These are phyloP conservation scores for Talaromyces sp. DNA, from an alignment of 2,329 filamentous ascomycete genomes.

Conservation along the genomic window DNA sequence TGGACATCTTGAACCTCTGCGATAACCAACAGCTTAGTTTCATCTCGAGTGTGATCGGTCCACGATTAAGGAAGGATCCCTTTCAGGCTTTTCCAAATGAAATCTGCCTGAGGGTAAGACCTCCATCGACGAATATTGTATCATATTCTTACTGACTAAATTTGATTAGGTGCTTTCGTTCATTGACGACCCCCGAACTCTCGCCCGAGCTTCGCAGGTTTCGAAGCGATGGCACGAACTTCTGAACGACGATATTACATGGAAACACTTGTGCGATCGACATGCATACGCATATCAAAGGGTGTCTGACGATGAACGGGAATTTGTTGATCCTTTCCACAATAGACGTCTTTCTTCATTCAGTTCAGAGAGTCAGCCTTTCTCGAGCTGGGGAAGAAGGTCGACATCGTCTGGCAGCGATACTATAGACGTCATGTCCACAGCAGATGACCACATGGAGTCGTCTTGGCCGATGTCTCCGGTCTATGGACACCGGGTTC, in stretches of 20 bases:
- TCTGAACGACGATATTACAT: slow-evolving; percentile 92
- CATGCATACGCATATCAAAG: slow-evolving; percentile 85
- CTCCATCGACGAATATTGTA: neutral
- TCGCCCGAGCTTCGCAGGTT: slow-evolving; percentile 92
- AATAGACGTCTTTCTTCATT: slow-evolving; percentile 18
- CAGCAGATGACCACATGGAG: slow-evolving; percentile 24
- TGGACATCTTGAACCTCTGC: slow-evolving; percentile 87
- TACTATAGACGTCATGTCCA: slow-evolving; percentile 44
- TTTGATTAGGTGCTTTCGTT: slow-evolving; percentile 78
- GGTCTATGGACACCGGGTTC: slow-evolving; percentile 49
- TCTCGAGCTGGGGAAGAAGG: slow-evolving; percentile 21
- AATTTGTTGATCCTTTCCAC: slow-evolving; percentile 33
- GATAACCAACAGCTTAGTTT: slow-evolving; percentile 94
- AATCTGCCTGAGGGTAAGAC: slow-evolving; percentile 75
- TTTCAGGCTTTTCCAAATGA: slow-evolving; percentile 91
- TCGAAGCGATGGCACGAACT: slow-evolving; percentile 91
- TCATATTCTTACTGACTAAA: neutral
- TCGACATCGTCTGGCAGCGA: slow-evolving; percentile 39
- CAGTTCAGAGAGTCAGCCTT: slow-evolving; percentile 15
- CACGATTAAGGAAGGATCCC: slow-evolving; percentile 90
- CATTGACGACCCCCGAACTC: slow-evolving; percentile 91
- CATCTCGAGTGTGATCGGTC: slow-evolving; percentile 92
- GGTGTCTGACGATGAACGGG: slow-evolving; percentile 43
- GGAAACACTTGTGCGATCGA: slow-evolving; percentile 95
- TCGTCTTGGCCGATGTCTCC: slow-evolving; percentile 25